A percentile compares a stretch with the other conserved stretches of the same genome.
phyloP scores from a whole-genome alignment of 2,329 filamentous ascomycete genomes.

The Zasmidium angulare region DNA sequence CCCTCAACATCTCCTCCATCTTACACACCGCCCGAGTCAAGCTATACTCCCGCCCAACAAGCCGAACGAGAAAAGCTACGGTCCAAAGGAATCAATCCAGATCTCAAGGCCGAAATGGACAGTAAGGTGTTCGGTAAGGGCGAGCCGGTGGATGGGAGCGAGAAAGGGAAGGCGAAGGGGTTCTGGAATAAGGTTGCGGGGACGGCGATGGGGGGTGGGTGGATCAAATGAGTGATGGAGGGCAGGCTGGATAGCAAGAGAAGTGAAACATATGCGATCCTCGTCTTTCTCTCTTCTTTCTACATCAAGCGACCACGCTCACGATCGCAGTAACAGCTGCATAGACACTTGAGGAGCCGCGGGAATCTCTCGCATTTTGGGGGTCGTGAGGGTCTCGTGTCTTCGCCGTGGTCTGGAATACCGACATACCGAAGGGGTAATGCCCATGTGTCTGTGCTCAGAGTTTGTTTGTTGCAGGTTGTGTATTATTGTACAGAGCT shows the following conservation, averaged over 20 bases:
- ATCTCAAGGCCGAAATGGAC: constrained; percentile 20
- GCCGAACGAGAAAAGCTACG: constrained; percentile 11
- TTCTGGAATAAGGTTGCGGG: constrained; percentile 18
- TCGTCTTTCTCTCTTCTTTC: no score
- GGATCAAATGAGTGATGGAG: constrained; percentile 6
- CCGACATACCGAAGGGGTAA: no score
- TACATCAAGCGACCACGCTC: no score
- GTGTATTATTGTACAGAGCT: no score
- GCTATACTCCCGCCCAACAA: constrained; percentile 15
- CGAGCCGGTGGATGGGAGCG: constrained; percentile 2
- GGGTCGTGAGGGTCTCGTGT: no score
- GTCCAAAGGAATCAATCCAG: constrained; percentile 16
- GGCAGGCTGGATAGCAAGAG: neutral
- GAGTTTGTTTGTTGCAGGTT: no score
- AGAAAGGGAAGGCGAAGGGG: constrained; percentile 2
- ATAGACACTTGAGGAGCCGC: no score
- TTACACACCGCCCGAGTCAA: constrained; percentile 3
- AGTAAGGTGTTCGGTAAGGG: constrained; percentile 8
- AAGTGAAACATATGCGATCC: no score
- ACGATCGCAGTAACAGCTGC: no score
- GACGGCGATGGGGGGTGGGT: constrained; percentile 16
- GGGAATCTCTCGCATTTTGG: no score
- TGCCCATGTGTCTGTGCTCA: no score
- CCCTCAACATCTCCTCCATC: constrained; percentile 6
- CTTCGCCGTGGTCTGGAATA: no score